phyloP scores from a whole-genome alignment of 257 asterid genomes.

The Gardenia jasminoides region DNA sequence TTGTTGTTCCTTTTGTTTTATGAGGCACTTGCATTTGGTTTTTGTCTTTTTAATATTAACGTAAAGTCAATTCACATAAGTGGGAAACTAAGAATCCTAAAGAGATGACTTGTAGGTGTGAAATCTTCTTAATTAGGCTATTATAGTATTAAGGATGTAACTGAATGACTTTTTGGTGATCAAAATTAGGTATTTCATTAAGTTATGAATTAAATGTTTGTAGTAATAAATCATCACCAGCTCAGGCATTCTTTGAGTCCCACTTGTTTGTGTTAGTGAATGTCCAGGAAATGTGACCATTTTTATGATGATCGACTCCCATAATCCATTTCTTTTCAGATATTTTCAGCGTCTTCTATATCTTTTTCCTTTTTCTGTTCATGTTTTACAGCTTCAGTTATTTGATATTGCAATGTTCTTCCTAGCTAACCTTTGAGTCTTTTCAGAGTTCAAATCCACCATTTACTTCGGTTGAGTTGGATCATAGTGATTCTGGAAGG shows the following conservation, averaged over 20 bases:
- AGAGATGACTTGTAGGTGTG: not conserved
- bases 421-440: conserved; percentile 28
- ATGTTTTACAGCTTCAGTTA: not conserved
- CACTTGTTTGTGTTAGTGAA: not conserved
- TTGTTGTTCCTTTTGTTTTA: not conserved
- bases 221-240: not conserved
- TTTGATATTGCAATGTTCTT: conserved; percentile 11
- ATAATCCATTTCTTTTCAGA: not conserved
- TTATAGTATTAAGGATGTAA: not conserved
- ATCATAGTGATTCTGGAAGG: conserved; percentile 98
- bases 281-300: not conserved
- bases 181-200: not conserved
- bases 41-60: not conserved
- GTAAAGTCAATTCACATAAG: not conserved
- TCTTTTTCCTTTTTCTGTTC: not conserved
- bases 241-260: not conserved
- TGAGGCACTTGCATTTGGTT: not conserved
- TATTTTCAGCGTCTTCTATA: not conserved
- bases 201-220: not conserved
- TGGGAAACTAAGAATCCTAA: not conserved
- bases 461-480: conserved; percentile 94
- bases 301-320: not conserved
- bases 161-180: not conserved
- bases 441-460: conserved; percentile 98
- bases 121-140: not conserved